phyloP scores from a whole-genome alignment of 257 asterid genomes.

The Gynochthodes officinalis region DNA sequence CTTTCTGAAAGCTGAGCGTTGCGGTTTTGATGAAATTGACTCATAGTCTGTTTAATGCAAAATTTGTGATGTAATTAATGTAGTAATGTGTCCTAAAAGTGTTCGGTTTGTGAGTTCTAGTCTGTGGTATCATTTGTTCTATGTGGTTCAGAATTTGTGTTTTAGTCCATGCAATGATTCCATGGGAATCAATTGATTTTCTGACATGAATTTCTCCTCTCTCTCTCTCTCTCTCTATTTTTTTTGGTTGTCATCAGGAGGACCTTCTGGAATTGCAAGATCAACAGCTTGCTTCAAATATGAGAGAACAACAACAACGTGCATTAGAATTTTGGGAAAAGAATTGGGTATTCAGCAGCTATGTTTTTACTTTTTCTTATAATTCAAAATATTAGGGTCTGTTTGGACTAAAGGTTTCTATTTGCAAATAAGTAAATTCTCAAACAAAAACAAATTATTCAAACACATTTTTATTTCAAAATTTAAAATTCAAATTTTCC shows the following conservation, averaged over 20 bases:
- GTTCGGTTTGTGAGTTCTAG: not conserved
- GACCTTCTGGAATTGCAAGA: constrained; percentile 94
- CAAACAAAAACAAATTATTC: too few relatives aligned
- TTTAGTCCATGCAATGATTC: not conserved
- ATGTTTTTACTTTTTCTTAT: constrained; percentile 15
- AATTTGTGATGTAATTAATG: not conserved
- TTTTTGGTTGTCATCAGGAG: constrained; percentile 53
- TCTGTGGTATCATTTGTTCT: not conserved
- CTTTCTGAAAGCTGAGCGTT: not conserved
- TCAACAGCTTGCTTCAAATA: constrained; percentile 66
- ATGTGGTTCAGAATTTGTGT: not conserved
- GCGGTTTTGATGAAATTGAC: not conserved
- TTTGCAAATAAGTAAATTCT: too few relatives aligned
- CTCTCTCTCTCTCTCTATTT: constrained; percentile 12
- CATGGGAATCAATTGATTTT: not conserved
- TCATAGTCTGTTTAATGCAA: not conserved
- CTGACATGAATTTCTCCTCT: constrained; percentile 18
- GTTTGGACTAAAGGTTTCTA: too few relatives aligned
- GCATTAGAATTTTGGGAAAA: constrained; percentile 88
- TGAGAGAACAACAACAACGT: constrained; percentile 71
- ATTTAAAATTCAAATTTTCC: too few relatives aligned
- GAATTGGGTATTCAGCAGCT: constrained; percentile 69
- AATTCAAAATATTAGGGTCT: constrained; percentile 9
- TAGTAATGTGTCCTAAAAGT: not conserved
- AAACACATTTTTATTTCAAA: too few relatives aligned